Evolutionary conservation across 441 rosid genomes (phyloP), one percentile per base, ranked within the genome.

Genomic region (Kokia cookei): DNA sequence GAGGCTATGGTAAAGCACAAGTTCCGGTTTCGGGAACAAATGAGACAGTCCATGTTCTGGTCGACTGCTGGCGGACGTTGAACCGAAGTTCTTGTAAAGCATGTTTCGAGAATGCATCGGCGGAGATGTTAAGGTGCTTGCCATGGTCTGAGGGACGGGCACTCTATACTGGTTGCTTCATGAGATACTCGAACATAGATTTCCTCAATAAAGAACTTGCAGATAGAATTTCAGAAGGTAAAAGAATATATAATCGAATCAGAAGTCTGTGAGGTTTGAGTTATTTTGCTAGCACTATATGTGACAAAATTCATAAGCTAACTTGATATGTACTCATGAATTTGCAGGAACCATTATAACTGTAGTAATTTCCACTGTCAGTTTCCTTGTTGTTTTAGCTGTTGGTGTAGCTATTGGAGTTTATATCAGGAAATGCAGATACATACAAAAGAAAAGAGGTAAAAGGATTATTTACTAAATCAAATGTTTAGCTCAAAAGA

Each of bases 141-240:
- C 99, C 98, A 40, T 80, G 83, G 87, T 90, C 96, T 2, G 98
- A 95, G 62, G 99, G 96, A 35, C 83, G 99, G 9, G 94, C 96
- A 7, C 82, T 95, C 64, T 60, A 89, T 75, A 93, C 99, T 0
- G 98, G 98, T 0, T 95, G 98, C 76, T 95, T 91, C 75, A 75
- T 95, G 85, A 86, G 94, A 80, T 93, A 93, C 78, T 95, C 99
- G 7, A 89, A 93, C 67, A 72, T 2, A 40, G 77, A 93, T 82
- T 95, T 95, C 83, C 91, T 95, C 75, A 95, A 93, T 72, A 75
- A 73, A 61, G 83, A 77, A 60, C 82, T 83, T 10, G 67, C 82
- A 62, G 84, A 71, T 47, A 86, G 86, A 75, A 84, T 84, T 73
- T 82, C 86, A 10, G 82, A 64, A 91, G 99, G 99, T 95, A 72